Percentiles rank a stretch among this genome's conserved stretches.
These are phyloP conservation scores for Umbelopsis vinacea DNA, from an alignment of 192 early-diverging fungal genomes.

Conservation along the genomic window DNA sequence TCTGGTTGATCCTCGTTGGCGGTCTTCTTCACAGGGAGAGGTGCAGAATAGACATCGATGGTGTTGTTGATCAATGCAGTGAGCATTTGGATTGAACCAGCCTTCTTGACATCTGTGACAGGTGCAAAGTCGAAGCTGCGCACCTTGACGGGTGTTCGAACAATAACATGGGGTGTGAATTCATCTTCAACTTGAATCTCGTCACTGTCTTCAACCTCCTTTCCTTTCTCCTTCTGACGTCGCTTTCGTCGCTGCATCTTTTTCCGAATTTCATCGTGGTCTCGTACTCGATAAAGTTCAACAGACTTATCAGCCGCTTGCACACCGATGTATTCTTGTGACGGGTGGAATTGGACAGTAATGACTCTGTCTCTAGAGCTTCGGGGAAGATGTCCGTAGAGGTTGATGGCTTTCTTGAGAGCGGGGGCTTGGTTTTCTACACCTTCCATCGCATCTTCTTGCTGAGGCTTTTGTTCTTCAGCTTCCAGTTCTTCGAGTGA, in stretches of 20 bases:
- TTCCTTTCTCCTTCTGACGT: slow-evolving; percentile 76
- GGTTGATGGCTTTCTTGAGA: slow-evolving; percentile 69
- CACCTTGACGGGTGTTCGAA: slow-evolving; percentile 80
- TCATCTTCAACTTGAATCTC: slow-evolving; percentile 76
- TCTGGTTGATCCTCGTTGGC: slow-evolving; percentile 69
- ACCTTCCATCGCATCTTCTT: slow-evolving; percentile 41
- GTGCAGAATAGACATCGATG: slow-evolving; percentile 77
- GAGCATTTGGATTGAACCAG: slow-evolving; percentile 58
- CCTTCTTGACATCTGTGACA: slow-evolving; percentile 51
- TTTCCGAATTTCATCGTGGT: slow-evolving; percentile 82
- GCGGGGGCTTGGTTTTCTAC: slow-evolving; percentile 43
- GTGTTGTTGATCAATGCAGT: slow-evolving; percentile 83
- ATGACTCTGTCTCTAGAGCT: slow-evolving; percentile 81
- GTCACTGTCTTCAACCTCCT: slow-evolving; percentile 47
- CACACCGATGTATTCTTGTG: slow-evolving; percentile 76
- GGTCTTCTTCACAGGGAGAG: slow-evolving; percentile 58
- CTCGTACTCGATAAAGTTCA: slow-evolving; percentile 83
- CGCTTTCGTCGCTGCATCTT: slow-evolving; percentile 79
- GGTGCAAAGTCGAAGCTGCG: slow-evolving; percentile 80
- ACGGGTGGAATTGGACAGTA: slow-evolving; percentile 81
- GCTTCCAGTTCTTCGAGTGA: slow-evolving; percentile 56
- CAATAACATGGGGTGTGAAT: slow-evolving; percentile 69
- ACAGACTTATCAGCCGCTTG: slow-evolving; percentile 80
- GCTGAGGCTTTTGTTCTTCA: slow-evolving; percentile 27
- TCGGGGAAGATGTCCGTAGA: slow-evolving; percentile 79